A percentile compares a stretch with the other conserved stretches of the same genome.
Conservation (phyloP, 2,329 filamentous ascomycete genomes). For the Reticulascus tulasneorum region DNA sequence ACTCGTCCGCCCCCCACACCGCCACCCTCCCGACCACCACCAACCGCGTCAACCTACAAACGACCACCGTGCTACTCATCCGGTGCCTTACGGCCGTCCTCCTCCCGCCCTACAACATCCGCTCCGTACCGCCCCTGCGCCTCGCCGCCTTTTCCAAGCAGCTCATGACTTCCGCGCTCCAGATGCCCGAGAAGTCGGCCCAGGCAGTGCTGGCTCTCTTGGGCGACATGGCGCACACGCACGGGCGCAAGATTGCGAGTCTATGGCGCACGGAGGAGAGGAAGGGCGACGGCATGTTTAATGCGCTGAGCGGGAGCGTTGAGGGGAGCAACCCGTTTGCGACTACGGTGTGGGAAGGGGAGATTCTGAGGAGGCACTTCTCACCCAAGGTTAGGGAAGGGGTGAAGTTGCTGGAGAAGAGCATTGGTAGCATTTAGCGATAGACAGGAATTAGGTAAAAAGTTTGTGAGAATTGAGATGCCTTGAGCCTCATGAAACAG, state of each 20-base stretch:
- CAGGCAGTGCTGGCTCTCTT: constrained; percentile 76
- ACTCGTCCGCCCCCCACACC: constrained; percentile 33
- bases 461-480: background rate
- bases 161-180: constrained; percentile 74
- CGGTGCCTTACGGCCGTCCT: constrained; percentile 81
- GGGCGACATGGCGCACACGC: constrained; percentile 72
- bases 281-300: constrained; percentile 83
- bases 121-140: constrained; percentile 73
- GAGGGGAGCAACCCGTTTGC: constrained; percentile 90
- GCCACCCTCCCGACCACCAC: no score
- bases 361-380: constrained; percentile 80
- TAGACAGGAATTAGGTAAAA: background rate
- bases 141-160: constrained; percentile 94
- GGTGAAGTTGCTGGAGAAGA: constrained; percentile 65
- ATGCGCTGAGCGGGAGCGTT: constrained; percentile 66
- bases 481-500: no score
- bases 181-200: constrained; percentile 85
- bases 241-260: constrained; percentile 76
- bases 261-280: constrained; percentile 95
- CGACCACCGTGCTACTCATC: constrained; percentile 86
- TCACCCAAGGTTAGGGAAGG: constrained; percentile 81
- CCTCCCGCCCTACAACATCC: constrained; percentile 68
- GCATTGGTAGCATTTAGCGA: constrained; percentile 30
- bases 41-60: constrained; percentile 78
- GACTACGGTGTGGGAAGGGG: constrained; percentile 88